Evolutionary conservation across 106 monocot genomes (phyloP).

Genomic region (Phalaenopsis equestris): DNA sequence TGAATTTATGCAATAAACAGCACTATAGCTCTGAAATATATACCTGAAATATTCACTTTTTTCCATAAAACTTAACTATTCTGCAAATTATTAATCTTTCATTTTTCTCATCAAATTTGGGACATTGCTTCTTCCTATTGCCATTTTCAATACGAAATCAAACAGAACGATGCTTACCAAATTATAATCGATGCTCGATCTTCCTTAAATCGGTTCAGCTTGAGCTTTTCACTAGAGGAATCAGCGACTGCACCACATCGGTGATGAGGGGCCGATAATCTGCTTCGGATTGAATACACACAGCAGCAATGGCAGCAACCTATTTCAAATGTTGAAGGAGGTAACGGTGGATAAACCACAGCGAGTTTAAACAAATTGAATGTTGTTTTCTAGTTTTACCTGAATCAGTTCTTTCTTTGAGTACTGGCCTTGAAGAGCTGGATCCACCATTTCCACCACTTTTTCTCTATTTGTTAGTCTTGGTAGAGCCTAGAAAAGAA

Average conservation of each 20-base stretch:
- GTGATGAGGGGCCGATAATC: slow-evolving; percentile 94
- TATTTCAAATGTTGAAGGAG: slow-evolving; percentile 9
- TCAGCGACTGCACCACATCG: slow-evolving; percentile 87
- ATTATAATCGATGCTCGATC: neutral
- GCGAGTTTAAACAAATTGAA: neutral
- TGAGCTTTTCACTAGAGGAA: slow-evolving; percentile 54
- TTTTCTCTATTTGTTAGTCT: slow-evolving; percentile 84
- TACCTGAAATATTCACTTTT: neutral
- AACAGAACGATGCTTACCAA: neutral
- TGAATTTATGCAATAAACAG: neutral
- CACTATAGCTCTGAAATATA: neutral
- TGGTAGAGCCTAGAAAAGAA: slow-evolving; percentile 61
- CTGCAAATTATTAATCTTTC: neutral
- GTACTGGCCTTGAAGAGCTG: slow-evolving; percentile 59
- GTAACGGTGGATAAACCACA: neutral
- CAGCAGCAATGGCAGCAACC: slow-evolving; percentile 96
- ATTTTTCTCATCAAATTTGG: neutral
- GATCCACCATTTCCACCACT: slow-evolving; percentile 89
- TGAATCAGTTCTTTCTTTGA: slow-evolving; percentile 77
- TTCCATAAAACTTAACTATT: neutral
- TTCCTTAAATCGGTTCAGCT: slow-evolving; percentile 4
- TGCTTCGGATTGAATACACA: slow-evolving; percentile 87
- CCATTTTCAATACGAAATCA: neutral
- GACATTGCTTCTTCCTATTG: neutral
- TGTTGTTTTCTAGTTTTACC: slow-evolving; percentile 15